Base-by-base conservation (phyloP, 345 rosid genomes). In the Stellera chamaejasme region DNA sequence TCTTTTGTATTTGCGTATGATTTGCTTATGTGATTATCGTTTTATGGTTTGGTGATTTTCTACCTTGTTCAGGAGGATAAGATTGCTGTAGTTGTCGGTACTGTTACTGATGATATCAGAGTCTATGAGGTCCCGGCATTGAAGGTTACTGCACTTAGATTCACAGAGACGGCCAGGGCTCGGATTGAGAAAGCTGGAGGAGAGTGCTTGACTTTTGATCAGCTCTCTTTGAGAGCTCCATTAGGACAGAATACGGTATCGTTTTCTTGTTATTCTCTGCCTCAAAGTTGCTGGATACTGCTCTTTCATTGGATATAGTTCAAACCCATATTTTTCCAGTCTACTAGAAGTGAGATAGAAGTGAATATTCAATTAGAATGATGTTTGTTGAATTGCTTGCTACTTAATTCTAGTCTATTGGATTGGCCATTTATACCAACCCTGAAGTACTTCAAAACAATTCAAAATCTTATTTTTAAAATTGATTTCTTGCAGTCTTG, bases 131-230 rank as follows among this genome's bases (percentile, higher is more conserved):
- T 90, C 13, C 99, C 97, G 0, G 77, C 95, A 4, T 36, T 94
- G 59, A 94, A 87, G 64, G 77, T 90, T 6, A 78, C 88, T 11
- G 97, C 97, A 54, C 69, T 94, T 82, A 83, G 88, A 70, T 90
- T 94, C 61, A 87, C 95, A 0, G 96, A 94, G 70, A 87, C 90
- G 4, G 95, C 85, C 0, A 85, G 97, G 49, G 97, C 96, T 27
- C 78, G 97, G 67, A 94, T 94, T 44, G 97, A 83, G 82, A 87
- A 87, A 74, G 97, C 97, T 10, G 99, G 99, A 6, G 96, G 99
- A 45, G 96, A 94, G 71, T 94, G 99, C 75, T 66, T 87, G 55
- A 94, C 99, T 27, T 90, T 94, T 62, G 99, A 90, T 41, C 96
- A 93, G 76, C 94, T 93, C 28, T 91, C 99, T 58, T 79, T 89